Conservation (phyloP, 2,329 filamentous ascomycete genomes). For the Clonostachys sp. region DNA sequence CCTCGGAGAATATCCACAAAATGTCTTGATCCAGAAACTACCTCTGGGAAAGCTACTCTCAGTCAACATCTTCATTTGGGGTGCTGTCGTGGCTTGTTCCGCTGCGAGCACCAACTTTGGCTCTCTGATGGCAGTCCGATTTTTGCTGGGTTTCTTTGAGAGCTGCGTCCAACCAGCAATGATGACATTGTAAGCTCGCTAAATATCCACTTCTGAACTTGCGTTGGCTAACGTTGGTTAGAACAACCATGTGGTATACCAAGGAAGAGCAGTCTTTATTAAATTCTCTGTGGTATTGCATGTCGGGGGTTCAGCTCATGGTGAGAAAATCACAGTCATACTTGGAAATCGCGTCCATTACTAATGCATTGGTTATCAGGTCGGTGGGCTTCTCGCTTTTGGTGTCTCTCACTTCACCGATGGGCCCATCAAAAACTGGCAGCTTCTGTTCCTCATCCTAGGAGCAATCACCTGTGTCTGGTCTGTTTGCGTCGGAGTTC, state of each 20-base stretch:
- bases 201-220: not conserved
- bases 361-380: not conserved
- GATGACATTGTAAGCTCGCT: constrained; percentile 25
- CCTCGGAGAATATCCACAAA: constrained; percentile 38
- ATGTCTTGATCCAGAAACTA: constrained; percentile 37
- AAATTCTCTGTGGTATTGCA: constrained; percentile 18
- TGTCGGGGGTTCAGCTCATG: constrained; percentile 28
- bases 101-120: constrained; percentile 29
- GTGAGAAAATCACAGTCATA: not conserved
- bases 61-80: constrained; percentile 36
- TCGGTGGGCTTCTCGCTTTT: constrained; percentile 31
- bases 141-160: constrained; percentile 39
- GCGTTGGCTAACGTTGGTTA: not conserved
- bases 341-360: not conserved
- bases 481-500: constrained; percentile 25
- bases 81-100: constrained; percentile 24
- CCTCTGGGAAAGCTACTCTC: constrained; percentile 38
- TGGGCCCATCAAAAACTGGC: constrained; percentile 19
- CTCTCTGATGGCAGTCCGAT: constrained; percentile 30
- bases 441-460: constrained; percentile 34
- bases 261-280: constrained; percentile 7
- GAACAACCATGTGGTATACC: constrained; percentile 8
- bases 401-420: constrained; percentile 22
- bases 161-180: constrained; percentile 37
- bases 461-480: constrained; percentile 27